phyloP scores from a whole-genome alignment of 1,284 basidiomycete genomes.

The Ustilago tritici region DNA sequence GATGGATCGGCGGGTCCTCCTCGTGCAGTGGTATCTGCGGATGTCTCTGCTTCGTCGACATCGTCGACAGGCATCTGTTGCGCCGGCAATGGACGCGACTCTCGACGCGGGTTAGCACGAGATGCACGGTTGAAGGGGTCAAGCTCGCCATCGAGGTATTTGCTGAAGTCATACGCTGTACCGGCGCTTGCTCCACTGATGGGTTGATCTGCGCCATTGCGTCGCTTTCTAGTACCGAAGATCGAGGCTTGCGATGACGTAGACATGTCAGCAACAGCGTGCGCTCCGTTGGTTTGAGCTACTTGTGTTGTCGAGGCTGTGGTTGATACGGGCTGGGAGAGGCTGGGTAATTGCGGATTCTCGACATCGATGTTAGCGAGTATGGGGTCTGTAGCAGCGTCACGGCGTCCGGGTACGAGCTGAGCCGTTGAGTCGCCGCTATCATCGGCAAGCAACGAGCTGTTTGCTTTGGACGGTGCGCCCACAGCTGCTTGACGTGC shows the following conservation, averaged over 20 bases:
- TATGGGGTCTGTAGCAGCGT: constrained; percentile 12
- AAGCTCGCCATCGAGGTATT: constrained; percentile 48
- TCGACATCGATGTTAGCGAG: constrained; percentile 41
- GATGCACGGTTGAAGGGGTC: constrained; percentile 51
- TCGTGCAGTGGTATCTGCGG: constrained; percentile 44
- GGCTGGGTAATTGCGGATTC: constrained; percentile 29
- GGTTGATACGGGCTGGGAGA: neutral
- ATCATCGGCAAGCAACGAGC: constrained; percentile 28
- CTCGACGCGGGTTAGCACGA: constrained; percentile 33
- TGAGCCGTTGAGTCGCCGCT: constrained; percentile 40
- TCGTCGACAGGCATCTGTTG: constrained; percentile 11
- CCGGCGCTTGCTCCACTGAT: constrained; percentile 22
- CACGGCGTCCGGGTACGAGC: constrained; percentile 33
- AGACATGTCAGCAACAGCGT: constrained; percentile 14
- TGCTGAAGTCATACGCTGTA: constrained; percentile 47
- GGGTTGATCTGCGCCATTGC: constrained; percentile 31
- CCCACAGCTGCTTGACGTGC: constrained; percentile 24
- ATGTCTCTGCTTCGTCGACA: constrained; percentile 21
- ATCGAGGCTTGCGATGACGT: constrained; percentile 34
- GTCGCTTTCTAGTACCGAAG: constrained; percentile 36
- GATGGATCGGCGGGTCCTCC: constrained; percentile 11
- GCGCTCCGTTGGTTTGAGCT: neutral
- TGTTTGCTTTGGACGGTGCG: constrained; percentile 13
- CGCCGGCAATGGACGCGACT: constrained; percentile 44
- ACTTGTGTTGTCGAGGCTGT: neutral